Conservation (phyloP, 352 stramenopile species). For the Globisporangium parvum region DNA sequence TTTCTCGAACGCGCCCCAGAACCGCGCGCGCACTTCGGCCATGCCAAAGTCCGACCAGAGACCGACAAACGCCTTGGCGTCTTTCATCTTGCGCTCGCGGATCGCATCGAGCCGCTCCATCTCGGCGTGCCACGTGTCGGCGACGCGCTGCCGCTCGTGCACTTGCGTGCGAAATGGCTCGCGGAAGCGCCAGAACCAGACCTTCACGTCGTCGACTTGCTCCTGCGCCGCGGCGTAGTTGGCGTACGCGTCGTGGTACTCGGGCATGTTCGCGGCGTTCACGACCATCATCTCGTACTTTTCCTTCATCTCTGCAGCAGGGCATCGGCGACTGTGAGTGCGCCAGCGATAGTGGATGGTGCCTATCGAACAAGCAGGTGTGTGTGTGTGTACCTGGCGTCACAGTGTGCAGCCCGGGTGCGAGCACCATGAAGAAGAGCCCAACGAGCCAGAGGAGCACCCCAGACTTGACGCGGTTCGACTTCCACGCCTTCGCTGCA, state of each 20-base stretch:
- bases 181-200: constrained; percentile 85
- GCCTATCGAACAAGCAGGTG: background rate
- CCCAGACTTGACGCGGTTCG: constrained; percentile 58
- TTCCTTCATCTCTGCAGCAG: constrained; percentile 51
- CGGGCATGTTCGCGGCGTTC: constrained; percentile 69
- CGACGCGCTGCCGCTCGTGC: constrained; percentile 41
- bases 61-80: constrained; percentile 71
- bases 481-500: constrained; percentile 45
- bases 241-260: constrained; percentile 65
- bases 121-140: constrained; percentile 54
- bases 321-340: background rate
- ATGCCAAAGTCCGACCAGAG: constrained; percentile 84
- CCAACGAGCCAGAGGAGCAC: constrained; percentile 65
- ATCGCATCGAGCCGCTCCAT: constrained; percentile 47
- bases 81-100: constrained; percentile 67
- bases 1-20: constrained; percentile 79
- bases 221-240: constrained; percentile 46
- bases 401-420: constrained; percentile 45
- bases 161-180: constrained; percentile 66
- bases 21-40: constrained; percentile 61
- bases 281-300: constrained; percentile 74
- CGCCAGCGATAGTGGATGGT: no score
- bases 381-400: constrained; percentile 26
- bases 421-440: constrained; percentile 80
- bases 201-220: constrained; percentile 63